phyloP scores from a whole-genome alignment of 2,329 filamentous ascomycete genomes.

The Colletotrichum sp. region DNA sequence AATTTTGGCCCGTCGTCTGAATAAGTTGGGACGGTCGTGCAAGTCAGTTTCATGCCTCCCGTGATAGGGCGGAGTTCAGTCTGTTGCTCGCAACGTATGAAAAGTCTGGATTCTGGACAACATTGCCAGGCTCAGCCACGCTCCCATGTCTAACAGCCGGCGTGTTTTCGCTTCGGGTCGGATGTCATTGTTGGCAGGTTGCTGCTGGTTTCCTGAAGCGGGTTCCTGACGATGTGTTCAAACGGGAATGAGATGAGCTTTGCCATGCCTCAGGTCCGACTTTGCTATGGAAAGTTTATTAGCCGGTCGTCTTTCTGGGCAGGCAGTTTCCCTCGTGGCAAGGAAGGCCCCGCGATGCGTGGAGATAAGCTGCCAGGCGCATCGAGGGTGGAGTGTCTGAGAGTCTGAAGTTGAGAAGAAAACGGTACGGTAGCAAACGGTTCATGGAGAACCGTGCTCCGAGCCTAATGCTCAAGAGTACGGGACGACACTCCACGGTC shows the following conservation, averaged over 20 bases:
- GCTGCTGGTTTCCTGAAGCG: not conserved
- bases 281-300: not conserved
- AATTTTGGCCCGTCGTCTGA: conserved; percentile 8
- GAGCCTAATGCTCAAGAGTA: not conserved
- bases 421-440: not conserved
- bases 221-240: not conserved
- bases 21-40: conserved; percentile 8
- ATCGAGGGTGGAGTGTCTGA: not conserved
- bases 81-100: not conserved
- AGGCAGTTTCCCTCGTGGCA: not conserved
- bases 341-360: not conserved
- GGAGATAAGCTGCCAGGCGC: not conserved
- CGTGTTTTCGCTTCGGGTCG: not conserved
- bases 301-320: not conserved
- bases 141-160: not conserved
- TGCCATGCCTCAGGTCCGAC: conserved; percentile 3
- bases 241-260: conserved; percentile 6
- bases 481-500: not conserved
- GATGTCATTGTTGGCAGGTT: not conserved
- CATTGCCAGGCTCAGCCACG: not conserved
- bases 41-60: conserved; percentile 5
- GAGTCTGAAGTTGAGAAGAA: not conserved
- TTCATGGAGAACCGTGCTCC: not conserved
- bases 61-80: conserved; percentile 1
- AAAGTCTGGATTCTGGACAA: not conserved